These are phyloP conservation scores for Chrysanthemum lavandulifolium DNA, from an alignment of 129 eudicot species.

Conservation along the genomic window DNA sequence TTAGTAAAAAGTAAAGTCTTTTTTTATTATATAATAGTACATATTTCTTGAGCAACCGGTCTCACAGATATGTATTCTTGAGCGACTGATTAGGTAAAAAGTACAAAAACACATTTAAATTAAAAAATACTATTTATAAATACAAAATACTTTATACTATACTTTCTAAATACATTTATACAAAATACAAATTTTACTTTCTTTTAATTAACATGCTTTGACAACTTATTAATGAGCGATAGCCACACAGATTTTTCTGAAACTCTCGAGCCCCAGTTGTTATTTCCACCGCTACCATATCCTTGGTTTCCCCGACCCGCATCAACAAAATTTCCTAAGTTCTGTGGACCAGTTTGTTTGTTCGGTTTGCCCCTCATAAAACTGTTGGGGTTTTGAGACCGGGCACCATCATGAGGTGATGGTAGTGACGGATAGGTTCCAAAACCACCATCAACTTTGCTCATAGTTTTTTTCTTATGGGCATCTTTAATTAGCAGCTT, in stretches of 20 bases:
- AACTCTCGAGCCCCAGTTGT: conserved; percentile 59
- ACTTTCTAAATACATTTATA: too few relatives aligned
- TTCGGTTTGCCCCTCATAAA: conserved; percentile 61
- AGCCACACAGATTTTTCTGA: conserved; percentile 87
- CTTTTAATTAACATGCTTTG: conserved; percentile 30
- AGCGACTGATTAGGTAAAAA: too few relatives aligned
- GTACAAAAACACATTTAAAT: too few relatives aligned
- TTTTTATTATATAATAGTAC: too few relatives aligned
- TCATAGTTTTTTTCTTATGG: conserved; percentile 55
- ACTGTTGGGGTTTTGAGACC: conserved; percentile 50
- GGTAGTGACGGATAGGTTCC: conserved; percentile 48
- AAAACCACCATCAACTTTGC: conserved; percentile 43
- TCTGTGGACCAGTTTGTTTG: conserved; percentile 69
- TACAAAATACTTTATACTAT: too few relatives aligned
- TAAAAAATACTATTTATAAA: too few relatives aligned
- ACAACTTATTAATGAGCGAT: conserved; percentile 74
- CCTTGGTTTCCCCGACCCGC: conserved; percentile 33
- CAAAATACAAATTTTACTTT: too few relatives aligned
- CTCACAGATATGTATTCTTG: too few relatives aligned
- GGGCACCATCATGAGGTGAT: conserved; percentile 49
- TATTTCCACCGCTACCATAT: conserved; percentile 36
- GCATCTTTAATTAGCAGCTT: conserved; percentile 72
- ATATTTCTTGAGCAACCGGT: too few relatives aligned
- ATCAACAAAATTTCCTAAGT: conserved; percentile 45
- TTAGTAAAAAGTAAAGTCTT: too few relatives aligned